These are phyloP conservation scores for Chiua sp. DNA, from an alignment of 1,284 basidiomycete genomes.

Conservation along the genomic window DNA sequence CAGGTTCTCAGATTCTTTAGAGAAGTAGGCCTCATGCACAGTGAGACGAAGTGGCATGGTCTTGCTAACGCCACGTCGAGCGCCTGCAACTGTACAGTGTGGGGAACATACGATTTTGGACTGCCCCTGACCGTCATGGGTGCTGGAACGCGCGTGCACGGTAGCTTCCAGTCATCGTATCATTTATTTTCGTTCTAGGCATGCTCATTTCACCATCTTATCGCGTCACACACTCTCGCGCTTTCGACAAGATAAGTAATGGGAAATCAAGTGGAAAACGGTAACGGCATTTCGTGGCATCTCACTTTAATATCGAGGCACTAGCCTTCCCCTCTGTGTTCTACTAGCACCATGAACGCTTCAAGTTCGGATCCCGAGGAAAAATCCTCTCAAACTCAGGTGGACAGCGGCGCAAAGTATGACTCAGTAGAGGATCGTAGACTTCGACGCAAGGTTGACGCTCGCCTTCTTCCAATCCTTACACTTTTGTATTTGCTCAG, in stretches of 20 bases:
- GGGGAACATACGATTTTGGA: too few species aligned
- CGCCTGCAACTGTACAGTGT: too few species aligned
- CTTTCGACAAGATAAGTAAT: background rate
- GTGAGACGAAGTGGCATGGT: too few species aligned
- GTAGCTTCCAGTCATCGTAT: too few species aligned
- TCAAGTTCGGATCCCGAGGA: conserved; percentile 15
- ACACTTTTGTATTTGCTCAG: conserved; percentile 69
- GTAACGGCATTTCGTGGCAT: background rate
- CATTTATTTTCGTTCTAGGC: conserved; percentile 80
- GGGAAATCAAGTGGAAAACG: background rate
- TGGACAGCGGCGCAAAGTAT: background rate
- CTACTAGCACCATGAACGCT: background rate
- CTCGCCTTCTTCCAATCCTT: conserved; percentile 57
- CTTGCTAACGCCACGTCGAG: too few species aligned
- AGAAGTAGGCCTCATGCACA: too few species aligned
- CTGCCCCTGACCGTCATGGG: too few species aligned
- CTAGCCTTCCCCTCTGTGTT: background rate
- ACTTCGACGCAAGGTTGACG: conserved; percentile 49
- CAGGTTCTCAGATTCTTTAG: too few species aligned
- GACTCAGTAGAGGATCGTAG: conserved; percentile 43
- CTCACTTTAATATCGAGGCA: too few species aligned
- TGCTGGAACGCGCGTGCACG: too few species aligned
- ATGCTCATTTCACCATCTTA: background rate
- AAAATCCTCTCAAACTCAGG: conserved; percentile 17
- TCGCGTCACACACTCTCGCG: conserved; percentile 11